Base-by-base conservation (phyloP, 1,284 basidiomycete species). In the Naganishia sp. region DNA sequence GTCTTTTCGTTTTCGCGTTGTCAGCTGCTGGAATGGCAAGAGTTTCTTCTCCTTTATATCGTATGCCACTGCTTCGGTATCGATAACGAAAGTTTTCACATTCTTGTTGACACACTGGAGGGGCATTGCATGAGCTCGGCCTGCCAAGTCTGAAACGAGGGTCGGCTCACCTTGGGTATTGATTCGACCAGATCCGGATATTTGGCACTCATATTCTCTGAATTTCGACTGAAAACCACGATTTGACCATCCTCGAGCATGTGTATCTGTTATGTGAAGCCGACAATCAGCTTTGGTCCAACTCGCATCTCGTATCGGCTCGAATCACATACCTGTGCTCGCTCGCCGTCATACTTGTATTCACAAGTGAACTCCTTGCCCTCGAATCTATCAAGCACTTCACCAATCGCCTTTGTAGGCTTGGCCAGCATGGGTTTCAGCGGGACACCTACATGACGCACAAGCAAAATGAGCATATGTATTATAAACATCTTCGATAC, bases 351-450 rank as follows among this genome's bases (percentile, higher is more conserved):
- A 74, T 99, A 99, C 80, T 99, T 99, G 82, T 98, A 99, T 82
- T 99, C 96, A 81, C 95, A 99, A 5, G 96, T 98, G 77, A 99
- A 99, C 54, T 85, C 86, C 79, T 94, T 94, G 73, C 88, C 88
- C 78, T 99, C 96, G 74, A 99, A 99, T 56, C 94, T 84, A 80
- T 99, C 95, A 23, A 99, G 85, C 6, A 99, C 95, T 79, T 99
- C 96, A n/a, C 90, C 88, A 72, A 99, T 98, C 0, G 95, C 95
- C 78, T 99, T 99, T 0, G 96, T 99, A 3, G 96, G 96, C 80
- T 98, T 99, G n/a, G 96, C 96, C 61, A 99, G 83, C 96, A 99
- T 99, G 7, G 96, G 96, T 76, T 99, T 99, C 49, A 99, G 84
- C 0, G 96, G 96, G 5, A 99, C 88, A 43, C 85, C 84, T 78